Conservation (phyloP, 1,284 basidiomycete species). For the Microbotryomycetes sp. region DNA sequence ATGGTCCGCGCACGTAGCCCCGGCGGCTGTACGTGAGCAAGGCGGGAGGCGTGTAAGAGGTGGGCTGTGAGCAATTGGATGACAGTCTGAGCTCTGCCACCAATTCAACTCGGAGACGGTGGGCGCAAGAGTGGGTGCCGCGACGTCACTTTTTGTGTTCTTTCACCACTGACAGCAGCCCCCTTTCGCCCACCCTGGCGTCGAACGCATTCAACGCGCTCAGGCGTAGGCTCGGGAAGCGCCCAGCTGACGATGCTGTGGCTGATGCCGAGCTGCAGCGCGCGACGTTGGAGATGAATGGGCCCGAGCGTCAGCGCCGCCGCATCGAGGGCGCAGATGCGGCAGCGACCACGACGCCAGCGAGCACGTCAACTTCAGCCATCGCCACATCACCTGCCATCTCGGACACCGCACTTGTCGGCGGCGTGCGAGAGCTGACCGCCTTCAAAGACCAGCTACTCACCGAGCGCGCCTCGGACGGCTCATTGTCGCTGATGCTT, state of each 20-base stretch:
- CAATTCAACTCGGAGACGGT: background rate
- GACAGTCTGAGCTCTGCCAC: background rate
- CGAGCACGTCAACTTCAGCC: too few species aligned
- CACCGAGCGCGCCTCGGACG: background rate
- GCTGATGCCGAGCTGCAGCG: background rate
- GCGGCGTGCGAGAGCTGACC: too few species aligned
- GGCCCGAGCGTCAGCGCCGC: too few species aligned
- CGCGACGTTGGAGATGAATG: too few species aligned
- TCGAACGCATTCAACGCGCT: background rate
- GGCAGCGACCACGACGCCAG: too few species aligned
- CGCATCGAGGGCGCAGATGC: too few species aligned
- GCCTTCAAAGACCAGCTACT: background rate
- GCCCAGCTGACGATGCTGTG: background rate
- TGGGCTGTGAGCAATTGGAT: background rate
- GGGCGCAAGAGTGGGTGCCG: background rate
- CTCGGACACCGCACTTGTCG: too few species aligned
- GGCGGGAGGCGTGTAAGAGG: background rate
- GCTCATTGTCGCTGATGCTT: background rate
- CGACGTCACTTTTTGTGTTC: background rate
- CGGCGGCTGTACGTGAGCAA: background rate
- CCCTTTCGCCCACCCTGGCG: background rate
- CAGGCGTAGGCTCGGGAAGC: background rate
- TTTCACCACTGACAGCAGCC: background rate
- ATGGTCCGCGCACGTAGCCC: background rate
- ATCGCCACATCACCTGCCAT: too few species aligned